Evolutionary conservation across 129 eudicot genomes (phyloP), one percentile per base, ranked within the genome.

Genomic region (Tagetes erecta): DNA sequence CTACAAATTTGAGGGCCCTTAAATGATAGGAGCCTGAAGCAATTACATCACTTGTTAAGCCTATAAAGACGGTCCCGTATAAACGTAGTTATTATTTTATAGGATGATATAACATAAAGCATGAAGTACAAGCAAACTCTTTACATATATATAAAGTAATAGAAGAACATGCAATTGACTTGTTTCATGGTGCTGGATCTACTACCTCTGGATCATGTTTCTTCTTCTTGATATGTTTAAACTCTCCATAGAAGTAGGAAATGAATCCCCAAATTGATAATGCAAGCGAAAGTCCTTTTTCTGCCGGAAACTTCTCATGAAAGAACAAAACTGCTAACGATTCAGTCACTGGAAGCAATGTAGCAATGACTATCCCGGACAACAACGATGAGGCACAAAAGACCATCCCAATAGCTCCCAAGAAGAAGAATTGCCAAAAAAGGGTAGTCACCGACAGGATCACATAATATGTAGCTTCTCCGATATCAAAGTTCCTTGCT

Each of bases 391-490:
- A 86, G 39, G 75, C 85, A 37, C 78, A 75, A 42, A 77, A 76
- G 30, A 81, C 75, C 6, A 83, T 84, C 46, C 91, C 91, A 0
- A 75, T 72, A 9, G 91, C 86, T 50, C 92, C 92, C 70, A 87
- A 58, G 84, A 78, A 79, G 76, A 79, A 81, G 35, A 67, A 73
- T 70, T 87, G 92, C 89, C 88, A 87, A 7, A 87, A 62, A 4
- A 84, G 51, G 3, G 84, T 80, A 41, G 52, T 79, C 13, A 63
- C 41, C 3, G 42, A 11, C 0, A 87, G 76, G 11, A 80, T 68
- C 68, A 76, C 62, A 33, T 75, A 81, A 64, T 81, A 87, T 14
- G 44, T 73, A 2, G 57, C 68, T 58, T 72, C 73, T 33, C 92
- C 92, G 3, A 84, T 83, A 79, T 82, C 80, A 67, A 59, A 84